These are phyloP conservation scores for Strigomonas oncopelti DNA, from an alignment of 208 protist genomes.

Conservation along the genomic window DNA sequence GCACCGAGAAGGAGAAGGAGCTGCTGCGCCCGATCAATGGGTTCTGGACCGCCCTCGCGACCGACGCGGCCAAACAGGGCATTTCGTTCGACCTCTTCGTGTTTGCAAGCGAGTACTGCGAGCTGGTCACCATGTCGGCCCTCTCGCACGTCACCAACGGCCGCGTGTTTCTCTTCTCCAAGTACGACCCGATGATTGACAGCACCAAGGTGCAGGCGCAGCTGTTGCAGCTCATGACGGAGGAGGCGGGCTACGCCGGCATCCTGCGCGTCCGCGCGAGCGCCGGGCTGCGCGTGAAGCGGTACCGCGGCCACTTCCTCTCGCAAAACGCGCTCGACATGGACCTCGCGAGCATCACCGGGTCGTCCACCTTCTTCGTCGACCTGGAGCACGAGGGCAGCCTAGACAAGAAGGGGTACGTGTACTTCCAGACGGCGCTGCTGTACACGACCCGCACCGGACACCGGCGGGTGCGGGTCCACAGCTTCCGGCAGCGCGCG, in stretches of 20 bases:
- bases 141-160: slow-evolving; percentile 80
- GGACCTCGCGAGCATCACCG: slow-evolving; percentile 78
- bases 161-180: slow-evolving; percentile 61
- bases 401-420: slow-evolving; percentile 59
- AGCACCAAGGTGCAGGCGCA: slow-evolving; percentile 55
- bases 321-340: slow-evolving; percentile 84
- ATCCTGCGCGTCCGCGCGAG: slow-evolving; percentile 89
- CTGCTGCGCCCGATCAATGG: slow-evolving; percentile 71
- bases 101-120: slow-evolving; percentile 71
- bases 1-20: slow-evolving; percentile 87
- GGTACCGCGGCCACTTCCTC: slow-evolving; percentile 86
- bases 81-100: slow-evolving; percentile 90
- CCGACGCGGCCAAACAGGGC: slow-evolving; percentile 62
- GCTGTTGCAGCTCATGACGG: slow-evolving; percentile 50
- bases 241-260: slow-evolving; percentile 88
- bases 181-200: slow-evolving; percentile 72
- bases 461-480: slow-evolving; percentile 84
- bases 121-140: slow-evolving; percentile 85
- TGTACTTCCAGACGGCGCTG: slow-evolving; percentile 87
- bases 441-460: slow-evolving; percentile 91
- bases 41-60: slow-evolving; percentile 79
- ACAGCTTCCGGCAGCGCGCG: slow-evolving; percentile 70
- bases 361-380: slow-evolving; percentile 82
- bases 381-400: slow-evolving; percentile 89
- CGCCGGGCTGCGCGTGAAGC: slow-evolving; percentile 70